These are phyloP conservation scores for Cladophialophora chaetospira DNA, from an alignment of 2,329 filamentous ascomycete genomes.

Conservation along the genomic window DNA sequence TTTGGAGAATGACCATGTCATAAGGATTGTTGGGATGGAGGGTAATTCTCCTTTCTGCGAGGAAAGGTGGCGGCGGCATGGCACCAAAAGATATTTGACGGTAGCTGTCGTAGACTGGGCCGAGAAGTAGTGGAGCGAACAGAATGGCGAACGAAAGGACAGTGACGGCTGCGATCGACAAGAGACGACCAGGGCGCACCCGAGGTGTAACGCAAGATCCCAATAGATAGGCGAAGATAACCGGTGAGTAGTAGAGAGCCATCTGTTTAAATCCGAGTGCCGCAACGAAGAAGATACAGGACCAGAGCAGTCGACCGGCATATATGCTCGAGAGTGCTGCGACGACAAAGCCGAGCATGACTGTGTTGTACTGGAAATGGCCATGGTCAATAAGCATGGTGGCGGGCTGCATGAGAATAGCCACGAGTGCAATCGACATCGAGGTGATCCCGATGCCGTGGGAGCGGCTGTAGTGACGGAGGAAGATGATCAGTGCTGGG, in stretches of 20 bases:
- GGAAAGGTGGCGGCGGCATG: constrained; percentile 62
- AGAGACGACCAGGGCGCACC: constrained; percentile 66
- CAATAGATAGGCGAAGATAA: constrained; percentile 86
- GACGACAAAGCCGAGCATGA: constrained; percentile 91
- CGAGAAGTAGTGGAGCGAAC: constrained; percentile 72
- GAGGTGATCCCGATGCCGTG: constrained; percentile 80
- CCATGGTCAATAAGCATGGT: constrained; percentile 92
- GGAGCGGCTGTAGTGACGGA: constrained; percentile 75
- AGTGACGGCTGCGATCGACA: constrained; percentile 75
- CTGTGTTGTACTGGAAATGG: constrained; percentile 97
- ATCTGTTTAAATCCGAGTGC: constrained; percentile 99
- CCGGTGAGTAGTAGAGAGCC: constrained; percentile 95
- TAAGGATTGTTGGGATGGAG: constrained; percentile 68
- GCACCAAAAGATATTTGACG: constrained; percentile 64
- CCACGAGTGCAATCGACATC: constrained; percentile 79
- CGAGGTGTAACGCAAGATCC: constrained; percentile 80
- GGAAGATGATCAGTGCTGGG: constrained; percentile 81
- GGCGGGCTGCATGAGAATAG: constrained; percentile 87
- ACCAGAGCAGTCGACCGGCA: constrained; percentile 81
- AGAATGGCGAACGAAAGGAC: constrained; percentile 71
- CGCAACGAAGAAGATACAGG: constrained; percentile 88
- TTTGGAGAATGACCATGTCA: constrained; percentile 74
- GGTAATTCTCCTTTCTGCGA: constrained; percentile 59
- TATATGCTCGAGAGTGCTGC: constrained; percentile 87
- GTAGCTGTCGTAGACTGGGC: constrained; percentile 68